These are phyloP conservation scores for Trichoderma oligosporum DNA, from an alignment of 2,329 filamentous ascomycete genomes.

Conservation along the genomic window DNA sequence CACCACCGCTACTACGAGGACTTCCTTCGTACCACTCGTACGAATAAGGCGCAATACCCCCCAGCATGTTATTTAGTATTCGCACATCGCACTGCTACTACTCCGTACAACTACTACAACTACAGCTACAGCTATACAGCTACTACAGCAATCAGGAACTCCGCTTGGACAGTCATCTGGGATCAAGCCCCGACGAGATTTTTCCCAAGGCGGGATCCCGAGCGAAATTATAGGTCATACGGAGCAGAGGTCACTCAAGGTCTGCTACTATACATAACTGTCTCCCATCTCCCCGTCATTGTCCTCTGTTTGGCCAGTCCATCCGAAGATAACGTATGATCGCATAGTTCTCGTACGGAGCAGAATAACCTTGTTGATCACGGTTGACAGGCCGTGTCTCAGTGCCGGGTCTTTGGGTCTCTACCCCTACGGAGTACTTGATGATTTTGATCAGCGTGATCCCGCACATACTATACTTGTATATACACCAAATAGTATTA, in stretches of 20 bases:
- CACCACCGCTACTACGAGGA: conserved; percentile 5
- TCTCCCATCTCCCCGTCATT: neutral
- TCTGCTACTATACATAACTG: too few species aligned
- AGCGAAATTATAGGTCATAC: conserved; percentile 5
- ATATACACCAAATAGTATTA: neutral
- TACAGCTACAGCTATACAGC: neutral
- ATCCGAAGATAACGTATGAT: conserved; percentile 6
- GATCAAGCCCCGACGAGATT: conserved; percentile 5
- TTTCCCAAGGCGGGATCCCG: conserved; percentile 1
- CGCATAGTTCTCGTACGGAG: neutral
- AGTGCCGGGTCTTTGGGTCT: neutral
- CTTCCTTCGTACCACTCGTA: too few species aligned
- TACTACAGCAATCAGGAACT: neutral
- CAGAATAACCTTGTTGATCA: neutral
- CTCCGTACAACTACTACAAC: neutral
- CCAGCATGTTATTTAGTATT: neutral
- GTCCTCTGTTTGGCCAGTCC: neutral
- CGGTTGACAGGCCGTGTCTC: neutral
- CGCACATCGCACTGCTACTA: neutral
- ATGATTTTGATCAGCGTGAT: too few species aligned
- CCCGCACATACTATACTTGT: neutral
- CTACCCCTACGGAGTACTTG: neutral
- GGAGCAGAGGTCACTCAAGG: neutral
- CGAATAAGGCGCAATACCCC: conserved; percentile 5
- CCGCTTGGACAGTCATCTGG: neutral